These are phyloP conservation scores for Hyaloscypha finlandica DNA, from an alignment of 495 filamentous ascomycete genomes.

Conservation along the genomic window DNA sequence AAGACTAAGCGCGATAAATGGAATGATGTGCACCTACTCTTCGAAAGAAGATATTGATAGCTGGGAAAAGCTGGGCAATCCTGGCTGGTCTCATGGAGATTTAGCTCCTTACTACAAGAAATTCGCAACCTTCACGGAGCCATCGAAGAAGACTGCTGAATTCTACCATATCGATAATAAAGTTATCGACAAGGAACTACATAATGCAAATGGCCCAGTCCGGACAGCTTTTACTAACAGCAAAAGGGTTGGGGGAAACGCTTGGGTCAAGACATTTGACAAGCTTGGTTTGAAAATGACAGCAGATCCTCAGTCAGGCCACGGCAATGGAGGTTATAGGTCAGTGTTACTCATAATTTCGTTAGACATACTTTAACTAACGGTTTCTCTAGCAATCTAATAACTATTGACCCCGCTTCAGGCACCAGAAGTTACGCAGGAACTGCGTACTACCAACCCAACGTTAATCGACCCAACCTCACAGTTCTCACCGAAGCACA, in stretches of 20 bases:
- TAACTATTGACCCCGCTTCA: constrained; percentile 6
- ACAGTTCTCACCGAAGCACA: not conserved
- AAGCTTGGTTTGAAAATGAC: constrained; percentile 6
- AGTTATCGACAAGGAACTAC: constrained; percentile 3
- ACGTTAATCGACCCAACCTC: constrained; percentile 27
- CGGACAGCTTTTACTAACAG: constrained; percentile 1
- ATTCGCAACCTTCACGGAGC: constrained; percentile 24
- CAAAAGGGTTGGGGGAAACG: not conserved
- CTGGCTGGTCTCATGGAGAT: constrained; percentile 42
- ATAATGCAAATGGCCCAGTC: constrained; percentile 2
- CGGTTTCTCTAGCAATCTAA: not conserved
- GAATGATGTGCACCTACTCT: constrained; percentile 6
- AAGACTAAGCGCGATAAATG: constrained; percentile 9
- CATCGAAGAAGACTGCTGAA: constrained; percentile 5
- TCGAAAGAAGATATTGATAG: constrained; percentile 9
- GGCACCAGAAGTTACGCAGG: constrained; percentile 19
- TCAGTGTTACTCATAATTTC: not conserved
- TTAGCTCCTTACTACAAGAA: constrained; percentile 41
- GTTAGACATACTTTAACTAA: not conserved
- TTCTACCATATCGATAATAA: constrained; percentile 6
- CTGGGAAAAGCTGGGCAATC: constrained; percentile 44
- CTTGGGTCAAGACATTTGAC: constrained; percentile 10
- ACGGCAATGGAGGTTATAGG: constrained; percentile 10
- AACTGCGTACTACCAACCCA: constrained; percentile 10
- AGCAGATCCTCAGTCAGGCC: not conserved